These are phyloP conservation scores for Neoarthrinium moseri DNA, from an alignment of 2,329 filamentous ascomycete genomes.

Conservation along the genomic window DNA sequence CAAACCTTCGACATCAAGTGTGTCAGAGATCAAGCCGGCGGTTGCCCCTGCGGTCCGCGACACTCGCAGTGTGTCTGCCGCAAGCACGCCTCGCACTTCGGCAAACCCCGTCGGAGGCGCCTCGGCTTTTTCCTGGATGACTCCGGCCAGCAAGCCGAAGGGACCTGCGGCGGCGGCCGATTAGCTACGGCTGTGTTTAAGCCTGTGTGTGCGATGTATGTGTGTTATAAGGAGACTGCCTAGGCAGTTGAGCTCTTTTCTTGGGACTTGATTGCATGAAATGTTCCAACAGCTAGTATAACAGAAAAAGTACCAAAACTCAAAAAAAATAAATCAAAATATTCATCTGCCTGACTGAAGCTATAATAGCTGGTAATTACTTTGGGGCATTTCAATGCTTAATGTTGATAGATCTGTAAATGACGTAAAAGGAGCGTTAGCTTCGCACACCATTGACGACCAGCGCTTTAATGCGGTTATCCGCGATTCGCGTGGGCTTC, in stretches of 20 bases:
- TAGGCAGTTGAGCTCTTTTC: too few species aligned
- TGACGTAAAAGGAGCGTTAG: conserved; percentile 6
- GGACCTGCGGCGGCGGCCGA: conserved; percentile 35
- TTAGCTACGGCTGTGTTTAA: too few species aligned
- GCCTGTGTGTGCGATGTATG: too few species aligned
- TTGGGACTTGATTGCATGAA: too few species aligned
- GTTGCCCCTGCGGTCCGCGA: conserved; percentile 29
- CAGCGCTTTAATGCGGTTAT: conserved; percentile 7
- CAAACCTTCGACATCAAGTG: conserved; percentile 39
- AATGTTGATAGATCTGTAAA: neutral
- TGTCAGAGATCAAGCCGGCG: conserved; percentile 27
- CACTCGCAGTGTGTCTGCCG: conserved; percentile 34
- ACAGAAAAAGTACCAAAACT: conserved; percentile 12
- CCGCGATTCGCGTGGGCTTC: too few species aligned
- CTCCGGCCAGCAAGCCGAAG: conserved; percentile 47
- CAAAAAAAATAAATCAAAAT: conserved; percentile 8
- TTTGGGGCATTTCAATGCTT: neutral
- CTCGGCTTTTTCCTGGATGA: conserved; percentile 93
- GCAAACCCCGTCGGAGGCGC: conserved; percentile 88
- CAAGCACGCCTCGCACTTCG: conserved; percentile 53
- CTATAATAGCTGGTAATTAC: neutral
- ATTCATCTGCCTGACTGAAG: neutral
- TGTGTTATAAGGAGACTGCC: too few species aligned
- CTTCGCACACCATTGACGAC: neutral
- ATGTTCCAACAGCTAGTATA: too few species aligned